A percentile compares a stretch with the other conserved stretches of the same genome.
phyloP scores from a whole-genome alignment of 2,329 filamentous ascomycete genomes.

The Pestalotiopsis sp. region DNA sequence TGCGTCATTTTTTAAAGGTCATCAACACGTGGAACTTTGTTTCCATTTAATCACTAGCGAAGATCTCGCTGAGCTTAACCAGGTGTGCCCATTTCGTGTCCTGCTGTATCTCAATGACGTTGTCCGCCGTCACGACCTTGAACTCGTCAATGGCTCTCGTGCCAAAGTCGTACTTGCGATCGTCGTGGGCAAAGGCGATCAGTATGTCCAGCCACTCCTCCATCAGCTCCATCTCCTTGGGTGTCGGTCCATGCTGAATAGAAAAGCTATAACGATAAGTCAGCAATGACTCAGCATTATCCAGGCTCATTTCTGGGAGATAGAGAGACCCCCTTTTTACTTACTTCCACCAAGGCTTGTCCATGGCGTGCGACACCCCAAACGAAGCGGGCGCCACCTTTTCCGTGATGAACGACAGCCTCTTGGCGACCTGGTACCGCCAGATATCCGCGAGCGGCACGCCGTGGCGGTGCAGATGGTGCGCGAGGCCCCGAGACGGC shows the following conservation, averaged over 20 bases:
- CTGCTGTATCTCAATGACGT: conserved; percentile 33
- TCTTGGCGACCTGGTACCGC: conserved; percentile 44
- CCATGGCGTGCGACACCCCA: conserved; percentile 42
- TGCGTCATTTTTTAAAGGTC: too few relatives aligned
- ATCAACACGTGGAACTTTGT: too few relatives aligned
- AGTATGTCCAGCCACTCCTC: conserved; percentile 39
- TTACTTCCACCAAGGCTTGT: conserved; percentile 46
- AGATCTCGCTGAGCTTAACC: conserved; percentile 28
- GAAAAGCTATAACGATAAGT: conserved; percentile 30
- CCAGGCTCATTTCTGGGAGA: not conserved
- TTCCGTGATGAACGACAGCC: conserved; percentile 43
- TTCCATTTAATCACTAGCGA: conserved; percentile 18
- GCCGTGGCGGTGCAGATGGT: conserved; percentile 33
- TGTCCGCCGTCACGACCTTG: conserved; percentile 36
- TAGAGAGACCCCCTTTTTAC: conserved; percentile 14
- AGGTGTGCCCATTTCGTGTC: conserved; percentile 39
- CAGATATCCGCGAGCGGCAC: conserved; percentile 37
- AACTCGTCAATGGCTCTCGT: conserved; percentile 36
- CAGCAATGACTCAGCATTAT: not conserved
- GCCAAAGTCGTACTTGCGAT: conserved; percentile 32
- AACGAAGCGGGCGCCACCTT: conserved; percentile 36
- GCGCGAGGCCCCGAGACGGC: conserved; percentile 35
- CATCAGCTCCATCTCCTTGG: conserved; percentile 36
- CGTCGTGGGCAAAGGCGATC: conserved; percentile 38
- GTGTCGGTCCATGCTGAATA: conserved; percentile 39